These are phyloP conservation scores for Sporothrix protearum DNA, from an alignment of 2,329 filamentous ascomycete genomes.

Conservation along the genomic window DNA sequence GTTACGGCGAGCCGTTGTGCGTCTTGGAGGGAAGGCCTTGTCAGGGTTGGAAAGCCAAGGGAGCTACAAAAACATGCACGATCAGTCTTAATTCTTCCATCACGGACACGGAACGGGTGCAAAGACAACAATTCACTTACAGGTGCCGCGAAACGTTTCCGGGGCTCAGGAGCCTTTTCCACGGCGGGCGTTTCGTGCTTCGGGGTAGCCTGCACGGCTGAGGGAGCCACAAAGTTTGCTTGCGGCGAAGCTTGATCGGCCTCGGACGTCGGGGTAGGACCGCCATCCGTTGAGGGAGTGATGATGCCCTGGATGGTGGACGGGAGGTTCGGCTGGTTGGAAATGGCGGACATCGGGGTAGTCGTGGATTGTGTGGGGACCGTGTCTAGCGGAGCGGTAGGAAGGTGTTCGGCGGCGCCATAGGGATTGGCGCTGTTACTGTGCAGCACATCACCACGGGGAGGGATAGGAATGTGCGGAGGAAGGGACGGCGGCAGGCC, in stretches of 20 bases:
- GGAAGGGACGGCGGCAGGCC: constrained; percentile 18
- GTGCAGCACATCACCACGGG: constrained; percentile 8
- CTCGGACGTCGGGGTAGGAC: neutral
- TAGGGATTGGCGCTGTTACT: constrained; percentile 29
- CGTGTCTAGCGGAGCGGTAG: constrained; percentile 38
- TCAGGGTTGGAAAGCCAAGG: constrained; percentile 57
- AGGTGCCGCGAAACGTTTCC: constrained; percentile 45
- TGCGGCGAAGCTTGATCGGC: constrained; percentile 23
- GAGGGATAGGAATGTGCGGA: constrained; percentile 17
- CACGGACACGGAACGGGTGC: too few relatives aligned
- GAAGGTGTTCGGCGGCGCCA: constrained; percentile 47
- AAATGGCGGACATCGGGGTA: constrained; percentile 14
- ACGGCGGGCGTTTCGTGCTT: neutral
- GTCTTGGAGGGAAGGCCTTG: constrained; percentile 47
- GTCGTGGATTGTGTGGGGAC: constrained; percentile 41
- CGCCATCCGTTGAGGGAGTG: neutral
- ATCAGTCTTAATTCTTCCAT: neutral
- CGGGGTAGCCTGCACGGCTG: neutral
- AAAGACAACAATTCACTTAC: constrained; percentile 41
- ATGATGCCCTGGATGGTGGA: neutral
- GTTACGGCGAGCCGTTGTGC: constrained; percentile 44
- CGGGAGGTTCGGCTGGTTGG: neutral
- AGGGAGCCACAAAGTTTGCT: neutral
- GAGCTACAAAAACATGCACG: constrained; percentile 40
- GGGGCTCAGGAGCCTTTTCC: neutral